Evolutionary conservation across 1,284 basidiomycete species (phyloP).

Genomic region (Kwoniella shivajii): DNA sequence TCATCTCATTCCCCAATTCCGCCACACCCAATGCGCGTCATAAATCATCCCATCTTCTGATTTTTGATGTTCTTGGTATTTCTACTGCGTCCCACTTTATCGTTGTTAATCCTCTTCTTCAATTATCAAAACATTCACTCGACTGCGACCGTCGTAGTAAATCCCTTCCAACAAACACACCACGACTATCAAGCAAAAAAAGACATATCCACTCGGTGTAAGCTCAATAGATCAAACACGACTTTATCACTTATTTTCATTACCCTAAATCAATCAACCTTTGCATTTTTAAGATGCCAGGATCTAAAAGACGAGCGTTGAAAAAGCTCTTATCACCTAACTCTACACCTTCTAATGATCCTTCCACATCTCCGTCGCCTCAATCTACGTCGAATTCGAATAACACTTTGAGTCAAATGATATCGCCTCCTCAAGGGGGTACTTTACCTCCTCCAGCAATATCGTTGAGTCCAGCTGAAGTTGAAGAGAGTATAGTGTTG

Average conservation of each 20-base stretch:
- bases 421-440: not conserved
- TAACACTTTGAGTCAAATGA: not conserved
- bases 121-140: too few relatives aligned
- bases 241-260: not conserved
- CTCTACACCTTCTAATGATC: slow-evolving; percentile 7
- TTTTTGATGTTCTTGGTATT: too few relatives aligned
- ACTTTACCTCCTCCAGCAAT: slow-evolving; percentile 1
- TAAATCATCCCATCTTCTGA: too few relatives aligned
- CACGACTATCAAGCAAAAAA: too few relatives aligned
- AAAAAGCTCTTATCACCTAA: slow-evolving; percentile 49
- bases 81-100: not conserved
- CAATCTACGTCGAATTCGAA: slow-evolving; percentile 1
- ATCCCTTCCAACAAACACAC: too few relatives aligned
- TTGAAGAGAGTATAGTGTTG: slow-evolving; percentile 27
- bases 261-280: not conserved
- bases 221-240: not conserved
- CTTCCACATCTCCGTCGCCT: slow-evolving; percentile 5
- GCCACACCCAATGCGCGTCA: not conserved
- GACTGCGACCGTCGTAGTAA: too few relatives aligned
- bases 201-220: too few relatives aligned
- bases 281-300: slow-evolving; percentile 38
- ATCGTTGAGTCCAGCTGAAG: slow-evolving; percentile 24
- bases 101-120: not conserved
- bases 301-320: slow-evolving; percentile 49
- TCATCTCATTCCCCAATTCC: too few relatives aligned